A percentile compares a stretch with the other conserved stretches of the same genome.
Conservation (phyloP, 2,329 filamentous ascomycete species). For the Ilyonectria mors-panacis region DNA sequence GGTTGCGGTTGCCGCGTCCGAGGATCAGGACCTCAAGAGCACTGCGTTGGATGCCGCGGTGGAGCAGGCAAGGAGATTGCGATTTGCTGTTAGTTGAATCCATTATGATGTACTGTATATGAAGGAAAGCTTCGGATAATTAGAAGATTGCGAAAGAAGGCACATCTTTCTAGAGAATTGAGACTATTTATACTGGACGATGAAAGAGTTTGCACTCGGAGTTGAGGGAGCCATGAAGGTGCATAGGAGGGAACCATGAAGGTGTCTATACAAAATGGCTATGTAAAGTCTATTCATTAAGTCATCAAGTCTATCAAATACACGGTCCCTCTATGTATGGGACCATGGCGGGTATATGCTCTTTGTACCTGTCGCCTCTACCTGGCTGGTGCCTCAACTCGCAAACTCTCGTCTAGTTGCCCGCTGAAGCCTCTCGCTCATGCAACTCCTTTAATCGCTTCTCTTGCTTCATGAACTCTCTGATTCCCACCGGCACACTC, state of each 20-base stretch:
- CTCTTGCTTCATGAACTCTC: slow-evolving; percentile 98
- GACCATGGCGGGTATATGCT: slow-evolving; percentile 41
- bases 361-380: slow-evolving; percentile 10
- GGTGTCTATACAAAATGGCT: background rate
- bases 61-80: background rate
- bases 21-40: background rate
- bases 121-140: background rate
- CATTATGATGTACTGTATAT: background rate
- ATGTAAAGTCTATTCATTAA: slow-evolving; percentile 38
- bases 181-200: background rate
- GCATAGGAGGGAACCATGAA: background rate
- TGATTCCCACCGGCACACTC: slow-evolving; percentile 89
- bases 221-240: background rate
- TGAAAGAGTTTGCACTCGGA: slow-evolving; percentile 3
- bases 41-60: background rate
- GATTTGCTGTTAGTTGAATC: background rate
- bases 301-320: slow-evolving; percentile 39
- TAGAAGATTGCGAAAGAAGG: background rate
- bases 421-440: slow-evolving; percentile 66
- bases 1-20: background rate
- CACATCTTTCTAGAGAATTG: background rate
- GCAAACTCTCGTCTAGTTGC: slow-evolving; percentile 49
- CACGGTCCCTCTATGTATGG: slow-evolving; percentile 21
- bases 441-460: slow-evolving; percentile 89
- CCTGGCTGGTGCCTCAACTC: background rate